Base-by-base conservation (phyloP, 2,329 filamentous ascomycete species). In the Ophiostoma ips region DNA sequence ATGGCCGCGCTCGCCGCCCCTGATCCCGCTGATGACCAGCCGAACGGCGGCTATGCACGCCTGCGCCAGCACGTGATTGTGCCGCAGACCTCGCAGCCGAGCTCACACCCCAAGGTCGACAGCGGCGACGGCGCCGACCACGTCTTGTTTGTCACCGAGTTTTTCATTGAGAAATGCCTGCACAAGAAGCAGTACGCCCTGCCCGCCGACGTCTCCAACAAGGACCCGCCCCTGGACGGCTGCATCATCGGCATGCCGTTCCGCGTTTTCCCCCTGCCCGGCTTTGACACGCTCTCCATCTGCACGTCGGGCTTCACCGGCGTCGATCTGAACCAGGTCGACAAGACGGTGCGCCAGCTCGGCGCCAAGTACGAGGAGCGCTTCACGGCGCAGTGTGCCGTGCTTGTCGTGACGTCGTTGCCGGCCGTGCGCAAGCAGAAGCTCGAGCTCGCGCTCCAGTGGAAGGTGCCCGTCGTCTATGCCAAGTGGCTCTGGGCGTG, bases 141-240 rank as follows among this genome's bases (percentile, higher is more conserved):
- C 28, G 60, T 76, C 8, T 62, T 71, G 47, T 62, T 75, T 40
- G 80, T 94, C 31, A 96, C 88, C 11, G 88, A 95, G 61, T 94
- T 92, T 73, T 98, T 90, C 76, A 73, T 98, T 48, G 92, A 98
- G 66, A 79, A 80, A 45, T 96, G 90, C 62, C 69, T 98, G 36
- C 81, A 89, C 61, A 77, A 78, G 55, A 92, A 86, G 63, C 69
- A 67, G 24, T 76, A 90, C 57, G 71, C 87, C 44, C 70, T 83
- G 30, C 87, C 88, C 5, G 67, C 71, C 46, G 71, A 77, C 3
- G 80, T 90, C 1, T 28, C 51, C 8, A 34, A 31, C 19, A 28
- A 24, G 10, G 15, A 24, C 16, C 31, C 43, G 12, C 51, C 45
- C 6, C 21, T 31, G 18, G 68, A 71, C 48, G 71, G 77, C 5